Evolutionary conservation across 768 basidiomycete genomes (phyloP), one percentile per base, ranked within the genome.

Genomic region (Macrolepiota albuminosa): DNA sequence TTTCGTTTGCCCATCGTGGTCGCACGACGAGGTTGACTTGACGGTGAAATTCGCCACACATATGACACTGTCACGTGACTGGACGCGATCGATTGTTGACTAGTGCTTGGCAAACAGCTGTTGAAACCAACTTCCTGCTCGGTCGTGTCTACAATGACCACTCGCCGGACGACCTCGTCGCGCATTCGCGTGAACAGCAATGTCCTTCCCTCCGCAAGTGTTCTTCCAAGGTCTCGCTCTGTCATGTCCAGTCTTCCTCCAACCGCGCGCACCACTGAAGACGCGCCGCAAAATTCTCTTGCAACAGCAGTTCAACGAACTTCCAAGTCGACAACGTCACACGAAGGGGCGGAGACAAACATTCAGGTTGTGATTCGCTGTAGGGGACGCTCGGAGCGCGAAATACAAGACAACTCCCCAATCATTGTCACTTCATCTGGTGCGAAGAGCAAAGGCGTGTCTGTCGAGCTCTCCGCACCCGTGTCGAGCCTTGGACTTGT

Each of bases 341-440:
- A 70, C 24, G 78, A 78, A n/a, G 84, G 83, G 29, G 68, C 77
- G 4, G 93, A 91, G 69, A 86, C 85, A 8, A 93, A 97, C 68
- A 98, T 99, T 13, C 89, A 93, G 71, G 96, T 99, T 18, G 92
- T 94, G 10, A 84, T 98, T 49, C 85, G 96, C 18, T 96, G 91
- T 71, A 81, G 96, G 69, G 85, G 85, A 37, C 87, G 94, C 31
- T 95, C 93, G 1, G 84, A 91, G 57, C 85, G 87, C 59, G 95
- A 98, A 72, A 81, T 95, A 3, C 80, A 87, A 51, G 89, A 93
- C 59, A 88, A 87, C 60, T 94, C 95, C 0, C 92, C 95, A 18
- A 90, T 89, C 59, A 94, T 97, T 67, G 87, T 93, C 60, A 83
- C 82, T 49, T 90, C 91, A 1, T 77, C 81, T 33, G 93, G 93